A percentile compares a stretch with the other conserved stretches of the same genome.
Conservation (phyloP, 768 basidiomycete species). For the Jaapia argillacea region DNA sequence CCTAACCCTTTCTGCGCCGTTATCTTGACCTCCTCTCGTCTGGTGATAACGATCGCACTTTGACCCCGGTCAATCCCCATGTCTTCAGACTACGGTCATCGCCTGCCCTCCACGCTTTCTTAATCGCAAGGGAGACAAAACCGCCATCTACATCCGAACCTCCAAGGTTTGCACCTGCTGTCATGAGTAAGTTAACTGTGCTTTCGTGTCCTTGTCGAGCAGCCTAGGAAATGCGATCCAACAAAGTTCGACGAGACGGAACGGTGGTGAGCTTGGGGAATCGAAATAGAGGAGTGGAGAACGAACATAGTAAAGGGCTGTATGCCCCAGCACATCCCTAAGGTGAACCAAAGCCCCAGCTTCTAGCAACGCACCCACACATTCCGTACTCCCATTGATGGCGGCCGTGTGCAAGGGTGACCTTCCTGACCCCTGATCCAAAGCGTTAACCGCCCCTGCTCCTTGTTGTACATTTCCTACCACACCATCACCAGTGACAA, state of each 20-base stretch:
- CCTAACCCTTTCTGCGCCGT: no score
- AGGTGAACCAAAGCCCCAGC: conserved; percentile 78
- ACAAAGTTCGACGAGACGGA: background rate
- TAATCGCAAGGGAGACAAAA: conserved; percentile 40
- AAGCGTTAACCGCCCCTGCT: conserved; percentile 64
- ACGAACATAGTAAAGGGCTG: conserved; percentile 73
- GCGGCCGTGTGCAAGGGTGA: conserved; percentile 76
- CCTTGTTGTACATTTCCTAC: conserved; percentile 29
- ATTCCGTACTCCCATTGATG: conserved; percentile 44
- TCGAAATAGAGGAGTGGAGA: no score
- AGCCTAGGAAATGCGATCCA: conserved; percentile 33
- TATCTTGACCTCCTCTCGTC: no score
- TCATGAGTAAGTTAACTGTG: conserved; percentile 54
- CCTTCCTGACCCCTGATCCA: conserved; percentile 61
- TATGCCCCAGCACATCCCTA: conserved; percentile 73
- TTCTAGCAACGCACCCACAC: conserved; percentile 41
- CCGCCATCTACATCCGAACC: conserved; percentile 50
- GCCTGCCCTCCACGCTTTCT: conserved; percentile 25
- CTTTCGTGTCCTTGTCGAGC: conserved; percentile 59
- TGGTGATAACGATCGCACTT: no score
- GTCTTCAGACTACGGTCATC: conserved; percentile 35
- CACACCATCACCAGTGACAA: conserved; percentile 10
- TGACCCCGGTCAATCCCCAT: no score
- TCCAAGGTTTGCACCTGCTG: conserved; percentile 67
- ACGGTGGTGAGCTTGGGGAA: no score